These are phyloP conservation scores for Dendrocalamus sinicus DNA, from an alignment of 176 grass and related monocot species.

Conservation along the genomic window DNA sequence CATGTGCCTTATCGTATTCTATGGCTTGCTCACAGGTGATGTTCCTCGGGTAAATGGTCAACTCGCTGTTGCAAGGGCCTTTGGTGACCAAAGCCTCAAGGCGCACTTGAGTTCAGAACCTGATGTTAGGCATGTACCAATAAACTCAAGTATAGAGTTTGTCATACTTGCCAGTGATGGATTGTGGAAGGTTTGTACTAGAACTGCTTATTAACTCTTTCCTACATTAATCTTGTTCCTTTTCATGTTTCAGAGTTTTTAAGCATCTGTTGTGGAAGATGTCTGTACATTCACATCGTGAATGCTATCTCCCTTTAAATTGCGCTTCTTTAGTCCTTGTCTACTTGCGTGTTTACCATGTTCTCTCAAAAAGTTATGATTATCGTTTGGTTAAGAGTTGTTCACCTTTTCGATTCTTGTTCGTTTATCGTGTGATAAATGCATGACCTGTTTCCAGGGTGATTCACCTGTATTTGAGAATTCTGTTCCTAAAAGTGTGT, in stretches of 20 bases:
- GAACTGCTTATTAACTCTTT: background rate
- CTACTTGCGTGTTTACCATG: background rate
- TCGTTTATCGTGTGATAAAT: background rate
- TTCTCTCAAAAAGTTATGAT: background rate
- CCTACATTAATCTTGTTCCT: background rate
- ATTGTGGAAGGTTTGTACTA: conserved; percentile 89
- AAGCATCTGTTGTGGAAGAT: background rate
- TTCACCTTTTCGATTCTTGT: background rate
- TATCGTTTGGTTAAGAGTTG: background rate
- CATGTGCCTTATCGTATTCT: conserved; percentile 4
- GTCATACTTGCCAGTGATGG: conserved; percentile 98
- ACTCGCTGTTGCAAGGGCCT: conserved; percentile 98
- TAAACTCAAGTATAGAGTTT: conserved; percentile 80
- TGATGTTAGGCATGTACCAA: conserved; percentile 79
- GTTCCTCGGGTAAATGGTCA: conserved; percentile 98
- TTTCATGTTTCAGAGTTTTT: conserved; percentile 2
- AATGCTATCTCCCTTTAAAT: background rate
- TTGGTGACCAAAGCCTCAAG: conserved; percentile 95
- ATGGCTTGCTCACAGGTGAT: conserved; percentile 61
- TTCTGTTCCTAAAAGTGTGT: background rate
- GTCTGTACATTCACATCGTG: background rate
- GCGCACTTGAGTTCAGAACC: conserved; percentile 97
- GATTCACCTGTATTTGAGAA: background rate
- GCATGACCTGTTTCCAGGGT: background rate
- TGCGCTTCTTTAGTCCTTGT: background rate